phyloP scores from a whole-genome alignment of 2,329 filamentous ascomycete species.

The Penicillium sclerotiorum region DNA sequence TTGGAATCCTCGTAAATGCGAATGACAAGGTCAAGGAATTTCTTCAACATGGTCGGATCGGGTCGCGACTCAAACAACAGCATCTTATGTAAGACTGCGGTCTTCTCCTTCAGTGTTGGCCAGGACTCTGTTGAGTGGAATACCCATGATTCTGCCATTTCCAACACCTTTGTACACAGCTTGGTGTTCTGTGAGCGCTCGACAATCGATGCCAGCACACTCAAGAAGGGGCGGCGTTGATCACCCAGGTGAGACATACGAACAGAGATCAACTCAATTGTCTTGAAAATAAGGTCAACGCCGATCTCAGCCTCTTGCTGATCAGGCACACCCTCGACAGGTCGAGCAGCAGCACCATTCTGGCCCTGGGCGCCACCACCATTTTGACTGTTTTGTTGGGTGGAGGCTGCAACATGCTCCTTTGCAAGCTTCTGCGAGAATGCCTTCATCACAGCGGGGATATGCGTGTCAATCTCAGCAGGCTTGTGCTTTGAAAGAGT shows the following conservation, averaged over 20 bases:
- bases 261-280: conserved; percentile 86
- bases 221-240: conserved; percentile 88
- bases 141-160: conserved; percentile 94
- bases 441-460: conserved; percentile 85
- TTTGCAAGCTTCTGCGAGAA: conserved; percentile 89
- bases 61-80: conserved; percentile 84
- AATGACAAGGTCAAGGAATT: conserved; percentile 94
- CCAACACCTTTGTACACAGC: conserved; percentile 88
- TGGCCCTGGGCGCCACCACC: conserved; percentile 39
- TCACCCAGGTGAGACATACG: conserved; percentile 93
- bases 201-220: conserved; percentile 89
- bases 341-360: conserved; percentile 44
- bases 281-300: conserved; percentile 88
- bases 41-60: conserved; percentile 82
- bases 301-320: conserved; percentile 84
- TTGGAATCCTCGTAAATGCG: conserved; percentile 98
- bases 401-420: conserved; percentile 81
- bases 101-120: conserved; percentile 98
- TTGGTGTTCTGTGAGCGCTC: conserved; percentile 88
- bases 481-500: conserved; percentile 83
- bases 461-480: conserved; percentile 85
- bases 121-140: conserved; percentile 94
- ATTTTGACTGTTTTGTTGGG: conserved; percentile 54
- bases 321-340: conserved; percentile 55
- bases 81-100: conserved; percentile 99